Evolutionary conservation across 805 yeast genomes (phyloP).

Genomic region (Torulaspora microellipsoides): DNA sequence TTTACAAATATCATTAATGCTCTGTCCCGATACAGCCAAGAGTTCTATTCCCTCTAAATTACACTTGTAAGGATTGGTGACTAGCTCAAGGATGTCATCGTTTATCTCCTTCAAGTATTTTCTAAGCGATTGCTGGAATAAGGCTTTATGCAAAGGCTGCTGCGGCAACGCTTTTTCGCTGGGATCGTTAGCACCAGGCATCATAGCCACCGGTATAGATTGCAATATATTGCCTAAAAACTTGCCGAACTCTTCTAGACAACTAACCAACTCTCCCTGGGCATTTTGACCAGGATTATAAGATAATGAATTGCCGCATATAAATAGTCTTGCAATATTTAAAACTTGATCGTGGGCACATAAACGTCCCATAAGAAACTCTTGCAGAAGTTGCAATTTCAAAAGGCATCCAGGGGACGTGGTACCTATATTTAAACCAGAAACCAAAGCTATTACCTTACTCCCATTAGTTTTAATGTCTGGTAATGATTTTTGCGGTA

Average conservation of each 20-base stretch:
- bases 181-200: slow-evolving; percentile 88
- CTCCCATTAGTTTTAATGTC: slow-evolving; percentile 17
- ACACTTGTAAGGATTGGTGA: slow-evolving; percentile 74
- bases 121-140: slow-evolving; percentile 47
- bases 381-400: slow-evolving; percentile 55
- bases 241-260: slow-evolving; percentile 53
- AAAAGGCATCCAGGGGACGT: slow-evolving; percentile 39
- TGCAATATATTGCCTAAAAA: slow-evolving; percentile 53
- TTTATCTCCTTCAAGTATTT: slow-evolving; percentile 38
- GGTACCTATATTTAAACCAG: slow-evolving; percentile 65
- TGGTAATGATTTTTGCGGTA: slow-evolving; percentile 48
- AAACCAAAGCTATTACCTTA: slow-evolving; percentile 63
- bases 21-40: slow-evolving; percentile 82
- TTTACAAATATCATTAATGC: slow-evolving; percentile 68
- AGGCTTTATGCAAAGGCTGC: slow-evolving; percentile 77
- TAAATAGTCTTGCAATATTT: slow-evolving; percentile 47
- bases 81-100: slow-evolving; percentile 38
- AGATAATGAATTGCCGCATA: slow-evolving; percentile 69
- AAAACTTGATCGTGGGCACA: slow-evolving; percentile 33
- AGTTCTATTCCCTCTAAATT: slow-evolving; percentile 52
- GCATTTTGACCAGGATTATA: slow-evolving; percentile 38
- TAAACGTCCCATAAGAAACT: slow-evolving; percentile 69
- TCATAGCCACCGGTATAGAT: slow-evolving; percentile 62
- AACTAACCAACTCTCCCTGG: slow-evolving; percentile 50
- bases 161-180: slow-evolving; percentile 84